A percentile compares a stretch with the other conserved stretches of the same genome.
phyloP scores from a whole-genome alignment of 441 rosid genomes.

The Mallotus japonicus region DNA sequence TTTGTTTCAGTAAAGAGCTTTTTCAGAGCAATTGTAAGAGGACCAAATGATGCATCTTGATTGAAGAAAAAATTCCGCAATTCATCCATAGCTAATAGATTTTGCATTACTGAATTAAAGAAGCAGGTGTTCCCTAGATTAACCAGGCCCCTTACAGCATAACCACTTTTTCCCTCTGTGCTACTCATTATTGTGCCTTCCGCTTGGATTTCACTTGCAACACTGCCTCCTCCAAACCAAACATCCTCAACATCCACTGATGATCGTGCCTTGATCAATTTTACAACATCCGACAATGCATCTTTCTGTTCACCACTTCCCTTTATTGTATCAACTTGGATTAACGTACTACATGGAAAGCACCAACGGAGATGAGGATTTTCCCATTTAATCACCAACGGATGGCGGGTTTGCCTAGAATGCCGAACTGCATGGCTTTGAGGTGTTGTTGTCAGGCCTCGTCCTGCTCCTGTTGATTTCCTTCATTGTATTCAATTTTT shows the following conservation, averaged over 20 bases:
- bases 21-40: constrained; percentile 63
- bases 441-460: constrained; percentile 74
- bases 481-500: no score
- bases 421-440: constrained; percentile 78
- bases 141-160: constrained; percentile 66
- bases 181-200: constrained; percentile 30
- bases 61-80: constrained; percentile 55
- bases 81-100: constrained; percentile 65
- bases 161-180: constrained; percentile 50
- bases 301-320: constrained; percentile 59
- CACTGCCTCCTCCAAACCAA: constrained; percentile 63
- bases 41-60: constrained; percentile 48
- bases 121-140: constrained; percentile 97
- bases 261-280: constrained; percentile 58
- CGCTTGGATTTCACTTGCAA: constrained; percentile 40
- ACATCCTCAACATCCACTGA: constrained; percentile 51
- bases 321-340: constrained; percentile 63
- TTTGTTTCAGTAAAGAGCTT: constrained; percentile 66
- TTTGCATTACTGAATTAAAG: constrained; percentile 92
- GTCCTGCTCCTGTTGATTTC: no score
- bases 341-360: constrained; percentile 56
- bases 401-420: constrained; percentile 59
- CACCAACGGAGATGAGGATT: constrained; percentile 87
- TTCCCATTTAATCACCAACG: constrained; percentile 72
- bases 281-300: constrained; percentile 49